Base-by-base conservation (phyloP, 306 rosid genomes). In the Acacia confusa region DNA sequence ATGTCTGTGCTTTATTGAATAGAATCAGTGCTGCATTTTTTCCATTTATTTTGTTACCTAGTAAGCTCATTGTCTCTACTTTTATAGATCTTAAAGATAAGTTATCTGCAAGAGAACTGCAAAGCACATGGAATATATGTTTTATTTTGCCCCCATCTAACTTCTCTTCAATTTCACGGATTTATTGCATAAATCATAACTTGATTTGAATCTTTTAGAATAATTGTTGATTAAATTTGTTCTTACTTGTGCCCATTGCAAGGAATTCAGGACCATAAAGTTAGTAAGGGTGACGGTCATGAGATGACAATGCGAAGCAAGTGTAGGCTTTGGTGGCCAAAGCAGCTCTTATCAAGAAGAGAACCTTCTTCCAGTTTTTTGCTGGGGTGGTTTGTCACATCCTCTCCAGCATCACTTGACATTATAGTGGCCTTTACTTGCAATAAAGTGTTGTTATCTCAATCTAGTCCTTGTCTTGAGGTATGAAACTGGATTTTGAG, bases 311-410 rank as follows among this genome's bases (percentile, higher is more conserved):
- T 88, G 94, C 77, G 77, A 20, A 88, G 82, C 58, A 89, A 85
- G 41, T 95, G 96, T 83, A 87, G 98, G 85, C 87, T 93, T 85
- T 95, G 99, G 99, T 95, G 99, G 99, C 98, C 99, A 32, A 92
- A 83, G 78, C 87, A 89, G 73, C 86, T 91, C 74, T 80, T 88
- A 81, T 74, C 87, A 25, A 82, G 85, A 74, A 84, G 85, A 81
- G 85, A 81, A 11, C 57, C 91, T 24, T 76, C 85, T 74, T 84
- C 91, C 44, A 77, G 78, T 85, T 70, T 90, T 70, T 82, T 95
- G 87, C 81, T 95, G 22, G 99, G 98, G 43, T 95, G 99, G 98
- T 93, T 93, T 73, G 75, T 92, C n/a, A 65, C 92, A 30, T 76
- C 86, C 45, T 88, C 97, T 74, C 71, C 91, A 11, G 82, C 89